Percentiles rank a stretch among this genome's conserved stretches.
phyloP scores from a whole-genome alignment of 169 alveolate species.

The Miamiensis avidus region DNA sequence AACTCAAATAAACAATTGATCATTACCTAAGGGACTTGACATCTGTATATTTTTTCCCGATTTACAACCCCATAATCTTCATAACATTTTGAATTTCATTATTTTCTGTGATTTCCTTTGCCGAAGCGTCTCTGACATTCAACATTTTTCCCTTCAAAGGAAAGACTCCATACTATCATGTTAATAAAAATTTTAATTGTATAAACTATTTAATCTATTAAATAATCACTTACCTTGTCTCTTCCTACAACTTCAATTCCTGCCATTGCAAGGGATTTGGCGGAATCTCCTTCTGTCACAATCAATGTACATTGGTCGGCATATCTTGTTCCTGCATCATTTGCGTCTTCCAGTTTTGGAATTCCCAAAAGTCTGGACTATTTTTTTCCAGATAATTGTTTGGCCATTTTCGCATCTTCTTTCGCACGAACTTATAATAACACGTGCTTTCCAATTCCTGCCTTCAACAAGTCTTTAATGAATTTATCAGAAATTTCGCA shows the following conservation, averaged over 20 bases:
- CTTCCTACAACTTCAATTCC: constrained; percentile 99
- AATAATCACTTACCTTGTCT: constrained; percentile 82
- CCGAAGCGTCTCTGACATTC: constrained; percentile 99
- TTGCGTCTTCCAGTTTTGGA: constrained; percentile 99
- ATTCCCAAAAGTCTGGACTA: constrained; percentile 89
- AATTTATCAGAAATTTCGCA: constrained; percentile 91
- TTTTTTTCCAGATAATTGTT: constrained; percentile 48
- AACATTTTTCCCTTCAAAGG: constrained; percentile 99
- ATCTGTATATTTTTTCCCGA: constrained; percentile 52
- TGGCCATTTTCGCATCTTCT: constrained; percentile 92
- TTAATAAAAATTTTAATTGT: neutral
- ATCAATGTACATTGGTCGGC: constrained; percentile 96
- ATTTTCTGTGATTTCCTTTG: constrained; percentile 93
- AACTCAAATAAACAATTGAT: neutral
- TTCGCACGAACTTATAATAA: constrained; percentile 94
- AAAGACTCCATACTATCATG: constrained; percentile 94
- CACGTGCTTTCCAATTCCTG: constrained; percentile 90
- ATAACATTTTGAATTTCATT: constrained; percentile 96
- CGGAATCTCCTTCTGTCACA: constrained; percentile 99
- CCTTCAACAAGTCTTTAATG: constrained; percentile 86
- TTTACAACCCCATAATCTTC: constrained; percentile 95
- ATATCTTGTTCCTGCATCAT: constrained; percentile 94
- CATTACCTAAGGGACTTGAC: constrained; percentile 9
- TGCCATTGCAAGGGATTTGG: constrained; percentile 98
- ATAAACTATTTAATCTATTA: no score